Evolutionary conservation across 805 yeast species (phyloP), one percentile per base, ranked within the genome.

Genomic region (Candida ulmi): DNA sequence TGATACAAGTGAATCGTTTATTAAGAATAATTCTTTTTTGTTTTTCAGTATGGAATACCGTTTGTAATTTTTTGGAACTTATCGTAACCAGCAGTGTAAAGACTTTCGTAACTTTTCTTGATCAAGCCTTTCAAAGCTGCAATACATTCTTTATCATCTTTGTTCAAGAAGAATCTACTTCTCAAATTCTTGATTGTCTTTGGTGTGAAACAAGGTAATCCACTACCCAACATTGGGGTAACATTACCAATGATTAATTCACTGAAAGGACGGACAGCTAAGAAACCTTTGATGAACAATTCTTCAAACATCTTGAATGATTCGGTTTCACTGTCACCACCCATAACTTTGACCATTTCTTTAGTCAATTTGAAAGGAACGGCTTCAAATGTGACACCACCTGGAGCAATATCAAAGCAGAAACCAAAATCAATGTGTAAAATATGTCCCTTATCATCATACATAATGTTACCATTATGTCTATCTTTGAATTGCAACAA

Each of bases 351-450:
- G 5, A 93, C 84, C 99, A 95, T 93, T 57, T 93, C 99, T 52
- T 83, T 85, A 4, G 99, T 93, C 48, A 93, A 74, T 59, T 93
- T 93, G 71, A 93, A 93, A 11, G 99, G 98, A 1, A 95, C 96
- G n/a, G 88, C 95, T 55, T 93, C 99, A 58, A 93, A 95, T 55
- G 82, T 87, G 36, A 93, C 97, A 27, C 99, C 99, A 48, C 99
- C 99, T 9, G 99, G 99, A 26, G 87, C 97, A 61, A 93, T 93
- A 65, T 93, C 99, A 60, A 93, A 95, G 54, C 96, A 90, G 72
- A 93, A 93, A 3, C 99, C 99, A 66, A 93, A 93, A 65, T 93
- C 99, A 62, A 95, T 87, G 62, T 93, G 99, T 46, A 95, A 67
- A 45, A 95, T 78, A 58, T 93, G 96, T 5, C 99, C 99, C 54